These are phyloP conservation scores for Nyctanthes arbortristis DNA, from an alignment of 257 asterid genomes.

Conservation along the genomic window DNA sequence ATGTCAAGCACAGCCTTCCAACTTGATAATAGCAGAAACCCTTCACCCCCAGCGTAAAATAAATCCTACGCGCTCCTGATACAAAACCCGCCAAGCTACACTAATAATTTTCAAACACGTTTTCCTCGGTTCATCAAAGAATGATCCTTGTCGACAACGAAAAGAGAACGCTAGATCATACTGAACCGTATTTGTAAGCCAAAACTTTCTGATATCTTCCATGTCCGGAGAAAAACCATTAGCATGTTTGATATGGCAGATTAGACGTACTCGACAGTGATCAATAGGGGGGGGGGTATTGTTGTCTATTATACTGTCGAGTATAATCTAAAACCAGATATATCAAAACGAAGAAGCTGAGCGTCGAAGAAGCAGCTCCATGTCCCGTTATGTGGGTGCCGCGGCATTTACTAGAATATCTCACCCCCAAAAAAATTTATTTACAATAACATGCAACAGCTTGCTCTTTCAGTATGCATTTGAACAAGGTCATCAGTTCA, in stretches of 20 bases:
- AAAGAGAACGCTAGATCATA: neutral
- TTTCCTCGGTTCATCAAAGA: neutral
- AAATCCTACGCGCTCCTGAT: neutral
- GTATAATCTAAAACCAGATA: neutral
- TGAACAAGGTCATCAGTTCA: conserved; percentile 69
- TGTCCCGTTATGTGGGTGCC: neutral
- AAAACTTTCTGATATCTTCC: conserved; percentile 18
- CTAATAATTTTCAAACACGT: conserved; percentile 5
- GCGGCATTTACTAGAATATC: neutral
- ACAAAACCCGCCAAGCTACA: neutral
- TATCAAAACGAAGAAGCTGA: too few relatives aligned
- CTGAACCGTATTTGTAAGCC: neutral
- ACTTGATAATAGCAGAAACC: neutral
- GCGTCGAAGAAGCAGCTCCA: neutral
- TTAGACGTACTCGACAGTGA: neutral
- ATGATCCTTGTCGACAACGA: neutral
- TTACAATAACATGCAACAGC: conserved; percentile 39
- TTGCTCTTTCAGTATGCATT: conserved; percentile 36
- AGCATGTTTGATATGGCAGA: neutral
- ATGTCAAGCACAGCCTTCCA: neutral
- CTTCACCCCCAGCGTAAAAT: conserved; percentile 4
- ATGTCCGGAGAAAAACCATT: neutral
- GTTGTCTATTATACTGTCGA: neutral
- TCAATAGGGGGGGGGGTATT: neutral
- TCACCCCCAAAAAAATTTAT: conserved; percentile 8